A percentile compares a stretch with the other conserved stretches of the same genome.
These are phyloP conservation scores for Pythium utonaiense DNA, from an alignment of 352 stramenopile species.

Conservation along the genomic window DNA sequence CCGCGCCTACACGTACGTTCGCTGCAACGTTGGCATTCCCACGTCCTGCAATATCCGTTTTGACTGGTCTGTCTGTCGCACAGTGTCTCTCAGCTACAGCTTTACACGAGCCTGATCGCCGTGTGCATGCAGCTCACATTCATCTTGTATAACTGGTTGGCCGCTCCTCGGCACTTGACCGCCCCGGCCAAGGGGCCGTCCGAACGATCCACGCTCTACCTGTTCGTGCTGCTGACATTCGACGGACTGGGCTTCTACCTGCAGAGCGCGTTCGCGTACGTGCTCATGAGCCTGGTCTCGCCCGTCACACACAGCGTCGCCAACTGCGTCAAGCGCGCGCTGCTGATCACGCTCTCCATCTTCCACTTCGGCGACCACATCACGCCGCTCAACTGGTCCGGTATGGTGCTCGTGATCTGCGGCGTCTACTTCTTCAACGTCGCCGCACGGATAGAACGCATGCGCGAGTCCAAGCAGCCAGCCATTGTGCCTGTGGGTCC, in stretches of 20 bases:
- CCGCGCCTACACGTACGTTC: constrained; percentile 62
- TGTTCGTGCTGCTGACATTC: constrained; percentile 51
- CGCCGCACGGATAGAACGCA: constrained; percentile 51
- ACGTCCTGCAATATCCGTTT: too few relatives aligned
- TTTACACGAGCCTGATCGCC: constrained; percentile 88
- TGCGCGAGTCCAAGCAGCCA: constrained; percentile 28
- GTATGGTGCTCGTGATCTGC: constrained; percentile 84
- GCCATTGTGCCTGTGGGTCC: constrained; percentile 15
- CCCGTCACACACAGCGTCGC: constrained; percentile 89
- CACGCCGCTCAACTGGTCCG: constrained; percentile 76
- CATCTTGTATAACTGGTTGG: constrained; percentile 64
- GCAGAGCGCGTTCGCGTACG: constrained; percentile 88
- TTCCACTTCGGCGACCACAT: constrained; percentile 87
- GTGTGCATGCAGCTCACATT: constrained; percentile 82
- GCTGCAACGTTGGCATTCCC: too few relatives aligned
- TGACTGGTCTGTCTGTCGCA: neutral
- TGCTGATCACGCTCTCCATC: constrained; percentile 90
- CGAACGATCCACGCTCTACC: constrained; percentile 36
- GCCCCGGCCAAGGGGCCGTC: constrained; percentile 22
- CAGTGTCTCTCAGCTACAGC: constrained; percentile 82
- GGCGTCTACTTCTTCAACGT: constrained; percentile 89
- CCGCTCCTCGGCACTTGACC: constrained; percentile 26
- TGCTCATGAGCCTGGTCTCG: constrained; percentile 89
- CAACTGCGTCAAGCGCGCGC: constrained; percentile 88
- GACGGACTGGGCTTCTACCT: constrained; percentile 88